A percentile compares a stretch with the other conserved stretches of the same genome.
Conservation (phyloP, 2,329 filamentous ascomycete genomes). For the Fusarium guadeloupense region DNA sequence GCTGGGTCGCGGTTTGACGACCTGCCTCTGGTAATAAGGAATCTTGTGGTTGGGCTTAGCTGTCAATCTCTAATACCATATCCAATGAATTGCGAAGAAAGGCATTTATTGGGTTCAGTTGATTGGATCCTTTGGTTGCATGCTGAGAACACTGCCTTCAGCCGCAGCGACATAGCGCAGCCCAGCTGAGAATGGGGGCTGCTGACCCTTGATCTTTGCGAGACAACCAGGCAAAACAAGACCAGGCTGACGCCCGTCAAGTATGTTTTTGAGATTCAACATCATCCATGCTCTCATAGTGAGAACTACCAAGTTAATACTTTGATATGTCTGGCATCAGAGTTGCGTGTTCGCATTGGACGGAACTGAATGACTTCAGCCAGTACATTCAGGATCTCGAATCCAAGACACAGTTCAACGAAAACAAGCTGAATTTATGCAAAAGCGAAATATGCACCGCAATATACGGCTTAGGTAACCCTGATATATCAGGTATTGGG, state of each 20-base stretch:
- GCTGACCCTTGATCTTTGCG: not conserved
- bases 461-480: conserved; percentile 33
- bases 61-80: not conserved
- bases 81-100: not conserved
- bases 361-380: conserved; percentile 19
- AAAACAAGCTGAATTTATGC: not conserved
- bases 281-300: not conserved
- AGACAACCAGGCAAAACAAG: not conserved
- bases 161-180: not conserved
- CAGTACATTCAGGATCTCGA: conserved; percentile 7
- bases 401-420: conserved; percentile 1
- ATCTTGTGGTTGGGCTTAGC: not conserved
- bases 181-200: not conserved
- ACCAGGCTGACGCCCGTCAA: not conserved
- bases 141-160: not conserved
- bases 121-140: not conserved
- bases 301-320: not conserved
- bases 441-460: conserved; percentile 26
- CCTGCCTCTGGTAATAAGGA: not conserved
- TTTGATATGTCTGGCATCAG: not conserved
- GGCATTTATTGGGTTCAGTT: not conserved
- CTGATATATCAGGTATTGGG: conserved; percentile 39
- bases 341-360: conserved; percentile 3
- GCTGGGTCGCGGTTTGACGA: not conserved
- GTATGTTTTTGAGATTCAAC: not conserved